Evolutionary conservation across 306 rosid genomes (phyloP).

Genomic region (Quercus robur): DNA sequence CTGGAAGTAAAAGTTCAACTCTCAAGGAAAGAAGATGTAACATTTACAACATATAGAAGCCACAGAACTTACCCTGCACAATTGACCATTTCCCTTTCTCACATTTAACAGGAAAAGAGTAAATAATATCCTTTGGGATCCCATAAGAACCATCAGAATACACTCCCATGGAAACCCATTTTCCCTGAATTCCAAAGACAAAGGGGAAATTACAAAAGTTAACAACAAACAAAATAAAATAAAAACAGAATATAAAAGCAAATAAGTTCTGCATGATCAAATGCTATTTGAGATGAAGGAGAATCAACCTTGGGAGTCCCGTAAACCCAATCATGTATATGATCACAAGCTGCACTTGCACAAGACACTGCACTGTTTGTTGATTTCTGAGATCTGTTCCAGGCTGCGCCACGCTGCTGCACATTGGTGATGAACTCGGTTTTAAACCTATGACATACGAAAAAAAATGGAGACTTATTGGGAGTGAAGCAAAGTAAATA

Average conservation of each 20-base stretch:
- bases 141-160: constrained; percentile 92
- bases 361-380: constrained; percentile 61
- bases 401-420: constrained; percentile 69
- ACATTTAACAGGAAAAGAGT: constrained; percentile 92
- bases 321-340: constrained; percentile 64
- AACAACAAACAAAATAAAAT: too few relatives aligned
- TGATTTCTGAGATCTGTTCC: constrained; percentile 56
- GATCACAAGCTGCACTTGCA: constrained; percentile 79
- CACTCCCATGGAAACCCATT: constrained; percentile 95
- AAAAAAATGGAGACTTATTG: not conserved
- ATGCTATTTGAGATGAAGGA: constrained; percentile 6
- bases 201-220: not conserved
- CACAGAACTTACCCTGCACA: constrained; percentile 50
- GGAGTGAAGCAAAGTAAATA: not conserved
- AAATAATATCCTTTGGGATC: constrained; percentile 61
- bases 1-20: not conserved
- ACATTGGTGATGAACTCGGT: constrained; percentile 62
- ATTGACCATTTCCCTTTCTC: constrained; percentile 89
- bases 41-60: not conserved
- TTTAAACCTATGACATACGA: constrained; percentile 49
- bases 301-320: constrained; percentile 65
- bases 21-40: not conserved
- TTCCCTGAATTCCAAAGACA: constrained; percentile 42
- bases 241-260: not conserved
- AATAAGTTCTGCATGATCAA: not conserved